Base-by-base conservation (phyloP, 371 early-diverging fungal species). In the Rhizomucor miehei region DNA sequence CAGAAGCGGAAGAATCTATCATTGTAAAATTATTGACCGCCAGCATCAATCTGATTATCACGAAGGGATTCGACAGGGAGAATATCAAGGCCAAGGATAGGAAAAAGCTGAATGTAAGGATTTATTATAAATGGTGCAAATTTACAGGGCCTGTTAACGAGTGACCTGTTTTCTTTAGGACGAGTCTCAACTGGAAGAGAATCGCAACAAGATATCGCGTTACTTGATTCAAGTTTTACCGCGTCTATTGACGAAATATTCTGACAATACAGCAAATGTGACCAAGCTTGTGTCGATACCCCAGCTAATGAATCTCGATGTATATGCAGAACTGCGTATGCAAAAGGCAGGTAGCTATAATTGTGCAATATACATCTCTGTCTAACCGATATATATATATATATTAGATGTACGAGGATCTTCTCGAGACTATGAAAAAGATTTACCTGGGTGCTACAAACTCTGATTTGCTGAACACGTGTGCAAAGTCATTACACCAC, bases 251-350 rank as follows among this genome's bases (percentile, higher is more conserved):
- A 63, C 77, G n/a, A 88, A 87, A 58, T 84, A 89, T 51, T 72
- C 73, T 1, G 77, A 74, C 38, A 89, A 88, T 40, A 65, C 74
- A 19, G 51, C 45, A 17, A 72, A 81, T 19, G 63, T 86, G 40
- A 59, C 64, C 5, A 81, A 82, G n/a, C 69, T 86, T 1, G 63
- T 85, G 1, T 65, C 60, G 24, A 58, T 89, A 17, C 80, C 88
- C 8, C 71, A 77, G 13, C 35, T 80, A 2, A 73, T 89, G 64
- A 81, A 86, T 45, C 37, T 89, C 45, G 73, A 73, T 6, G 74
- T 81, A 6, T 91, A 89, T 60, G 44, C 79, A 14, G 88, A 89
- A 45, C 56, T 89, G 52, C 81, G 87, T 12, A 79, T 86, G 75
- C 50, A 77, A 52, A 72, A 79, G 46, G 84, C 84, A 70, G 53